Evolutionary conservation across 106 monocot species (phyloP).

Genomic region (Narthecium ossifragum): DNA sequence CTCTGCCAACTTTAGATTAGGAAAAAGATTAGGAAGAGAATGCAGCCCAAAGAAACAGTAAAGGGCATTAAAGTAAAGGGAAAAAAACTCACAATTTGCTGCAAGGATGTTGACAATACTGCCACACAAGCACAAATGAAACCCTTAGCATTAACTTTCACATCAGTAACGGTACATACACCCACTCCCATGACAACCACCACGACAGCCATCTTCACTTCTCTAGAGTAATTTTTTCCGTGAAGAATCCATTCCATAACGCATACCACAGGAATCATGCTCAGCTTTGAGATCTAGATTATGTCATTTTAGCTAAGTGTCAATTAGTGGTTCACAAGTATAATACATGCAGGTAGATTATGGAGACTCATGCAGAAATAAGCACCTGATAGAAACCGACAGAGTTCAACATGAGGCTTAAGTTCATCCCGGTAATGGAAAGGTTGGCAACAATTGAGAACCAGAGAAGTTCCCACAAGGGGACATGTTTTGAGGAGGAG

Average conservation of each 20-base stretch:
- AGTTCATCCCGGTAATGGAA: slow-evolving; percentile 91
- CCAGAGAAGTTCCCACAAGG: slow-evolving; percentile 90
- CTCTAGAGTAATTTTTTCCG: slow-evolving; percentile 56
- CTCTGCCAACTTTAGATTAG: too few relatives aligned
- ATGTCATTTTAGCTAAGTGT: too few relatives aligned
- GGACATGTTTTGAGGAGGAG: slow-evolving; percentile 74
- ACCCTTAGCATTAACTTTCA: slow-evolving; percentile 83
- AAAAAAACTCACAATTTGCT: slow-evolving; percentile 85
- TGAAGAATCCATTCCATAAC: slow-evolving; percentile 92
- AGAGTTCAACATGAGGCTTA: slow-evolving; percentile 93
- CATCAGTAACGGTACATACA: slow-evolving; percentile 90
- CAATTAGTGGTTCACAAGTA: too few relatives aligned
- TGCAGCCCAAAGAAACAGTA: too few relatives aligned
- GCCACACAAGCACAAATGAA: slow-evolving; percentile 82
- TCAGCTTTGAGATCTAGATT: slow-evolving; percentile 78
- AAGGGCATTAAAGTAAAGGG: too few relatives aligned
- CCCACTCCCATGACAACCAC: slow-evolving; percentile 79
- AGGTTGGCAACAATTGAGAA: slow-evolving; percentile 84
- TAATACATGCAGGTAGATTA: neutral
- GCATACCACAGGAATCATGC: slow-evolving; percentile 93
- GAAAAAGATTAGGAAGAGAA: too few relatives aligned
- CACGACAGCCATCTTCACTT: slow-evolving; percentile 72
- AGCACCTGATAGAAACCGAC: slow-evolving; percentile 94
- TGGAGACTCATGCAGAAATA: neutral
- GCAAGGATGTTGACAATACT: slow-evolving; percentile 71